Conservation (phyloP, 139 green algal genomes). For the Pleodorina starrii region DNA sequence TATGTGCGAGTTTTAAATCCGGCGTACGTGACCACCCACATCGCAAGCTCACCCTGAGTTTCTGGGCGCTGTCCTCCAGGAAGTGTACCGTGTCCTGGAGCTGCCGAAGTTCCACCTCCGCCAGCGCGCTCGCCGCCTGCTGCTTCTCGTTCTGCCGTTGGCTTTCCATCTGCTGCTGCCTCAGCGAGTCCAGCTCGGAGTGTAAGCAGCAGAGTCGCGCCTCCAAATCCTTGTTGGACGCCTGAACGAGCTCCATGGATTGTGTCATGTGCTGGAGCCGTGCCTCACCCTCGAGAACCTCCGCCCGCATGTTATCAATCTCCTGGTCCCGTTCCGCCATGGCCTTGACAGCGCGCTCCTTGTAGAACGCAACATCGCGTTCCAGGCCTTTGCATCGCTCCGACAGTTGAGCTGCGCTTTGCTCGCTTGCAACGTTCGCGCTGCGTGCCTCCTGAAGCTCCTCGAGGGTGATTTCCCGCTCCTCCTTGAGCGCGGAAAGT, state of each 20-base stretch:
- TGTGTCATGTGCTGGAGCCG: background rate
- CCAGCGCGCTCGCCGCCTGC: no score
- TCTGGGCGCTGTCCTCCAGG: background rate
- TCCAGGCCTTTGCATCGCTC: background rate
- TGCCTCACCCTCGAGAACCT: background rate
- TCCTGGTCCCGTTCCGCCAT: background rate
- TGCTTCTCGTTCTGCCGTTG: background rate
- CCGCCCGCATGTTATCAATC: background rate
- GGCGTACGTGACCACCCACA: no score
- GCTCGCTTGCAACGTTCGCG: background rate
- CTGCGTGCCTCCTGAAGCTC: background rate
- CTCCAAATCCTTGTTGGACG: background rate
- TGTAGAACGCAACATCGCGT: constrained; percentile 5
- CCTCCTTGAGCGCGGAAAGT: background rate
- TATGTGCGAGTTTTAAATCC: no score
- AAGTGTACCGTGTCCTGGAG: background rate
- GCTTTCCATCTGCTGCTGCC: background rate
- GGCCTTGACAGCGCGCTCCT: background rate
- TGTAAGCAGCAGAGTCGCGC: background rate
- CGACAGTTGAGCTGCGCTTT: background rate
- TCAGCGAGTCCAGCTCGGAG: background rate
- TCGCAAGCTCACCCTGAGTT: constrained; percentile 5
- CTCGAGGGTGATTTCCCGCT: background rate
- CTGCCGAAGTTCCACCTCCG: background rate
- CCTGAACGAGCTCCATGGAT: background rate